Percentiles rank a stretch among this genome's conserved stretches.
These are phyloP conservation scores for Cyclotella choctawhatcheeana DNA, from an alignment of 108 stramenopile species.

Conservation along the genomic window DNA sequence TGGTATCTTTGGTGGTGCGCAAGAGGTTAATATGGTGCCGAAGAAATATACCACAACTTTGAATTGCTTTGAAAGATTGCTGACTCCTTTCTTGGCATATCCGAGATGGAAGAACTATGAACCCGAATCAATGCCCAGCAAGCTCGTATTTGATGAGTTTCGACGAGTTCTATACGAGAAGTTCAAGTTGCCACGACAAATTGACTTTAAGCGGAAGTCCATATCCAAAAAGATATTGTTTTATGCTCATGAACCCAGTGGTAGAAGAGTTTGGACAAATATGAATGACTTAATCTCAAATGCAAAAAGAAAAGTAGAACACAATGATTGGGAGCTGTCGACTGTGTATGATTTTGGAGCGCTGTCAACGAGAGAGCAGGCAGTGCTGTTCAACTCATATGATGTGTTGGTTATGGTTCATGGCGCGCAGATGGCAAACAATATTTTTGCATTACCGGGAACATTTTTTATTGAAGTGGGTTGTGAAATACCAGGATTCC, in stretches of 20 bases:
- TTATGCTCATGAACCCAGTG: conserved; percentile 21
- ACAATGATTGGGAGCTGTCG: not conserved
- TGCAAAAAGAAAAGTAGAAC: not conserved
- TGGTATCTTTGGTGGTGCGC: conserved; percentile 16
- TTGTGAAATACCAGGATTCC: not conserved
- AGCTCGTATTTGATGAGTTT: conserved; percentile 18
- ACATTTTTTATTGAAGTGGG: conserved; percentile 21
- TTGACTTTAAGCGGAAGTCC: not conserved
- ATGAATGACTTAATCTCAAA: conserved; percentile 10
- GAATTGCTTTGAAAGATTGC: conserved; percentile 3
- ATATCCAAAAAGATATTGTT: conserved; percentile 12
- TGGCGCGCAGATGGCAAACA: conserved; percentile 26
- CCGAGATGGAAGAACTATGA: not conserved
- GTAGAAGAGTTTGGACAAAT: conserved; percentile 14
- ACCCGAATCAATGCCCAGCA: not conserved
- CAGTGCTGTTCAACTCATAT: conserved; percentile 9
- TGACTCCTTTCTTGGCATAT: conserved; percentile 3
- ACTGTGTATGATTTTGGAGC: conserved; percentile 13
- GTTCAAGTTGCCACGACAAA: conserved; percentile 7
- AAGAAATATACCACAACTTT: not conserved
- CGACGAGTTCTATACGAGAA: conserved; percentile 6
- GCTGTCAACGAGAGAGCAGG: conserved; percentile 14
- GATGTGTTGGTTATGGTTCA: conserved; percentile 17
- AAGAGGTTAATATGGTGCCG: conserved; percentile 1
- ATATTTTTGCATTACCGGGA: conserved; percentile 5